phyloP scores from a whole-genome alignment of 1,284 basidiomycete genomes.

The Rhodotorula sp. region DNA sequence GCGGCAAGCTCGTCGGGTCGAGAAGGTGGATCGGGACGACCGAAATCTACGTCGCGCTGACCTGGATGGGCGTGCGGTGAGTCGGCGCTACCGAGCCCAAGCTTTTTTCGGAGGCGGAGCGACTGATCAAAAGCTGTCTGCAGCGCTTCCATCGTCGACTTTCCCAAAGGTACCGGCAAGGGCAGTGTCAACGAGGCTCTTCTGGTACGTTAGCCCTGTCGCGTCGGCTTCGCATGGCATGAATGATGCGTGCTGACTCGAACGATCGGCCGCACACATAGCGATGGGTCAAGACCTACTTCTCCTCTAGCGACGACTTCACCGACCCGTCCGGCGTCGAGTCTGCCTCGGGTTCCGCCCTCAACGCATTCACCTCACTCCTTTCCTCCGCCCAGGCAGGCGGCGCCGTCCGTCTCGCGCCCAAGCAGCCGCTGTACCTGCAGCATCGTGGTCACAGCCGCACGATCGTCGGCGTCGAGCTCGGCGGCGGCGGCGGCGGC shows the following conservation, averaged over 20 bases:
- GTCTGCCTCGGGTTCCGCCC: too few relatives aligned
- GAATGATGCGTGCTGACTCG: too few relatives aligned
- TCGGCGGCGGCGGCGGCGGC: conserved; percentile 11
- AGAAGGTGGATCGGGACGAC: conserved; percentile 47
- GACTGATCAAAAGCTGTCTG: too few relatives aligned
- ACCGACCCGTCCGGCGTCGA: too few relatives aligned
- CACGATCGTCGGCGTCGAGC: conserved; percentile 46
- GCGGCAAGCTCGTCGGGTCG: conserved; percentile 36
- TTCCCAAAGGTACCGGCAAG: conserved; percentile 30
- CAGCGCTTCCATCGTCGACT: conserved; percentile 44
- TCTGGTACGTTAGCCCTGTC: too few relatives aligned
- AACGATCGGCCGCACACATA: too few relatives aligned
- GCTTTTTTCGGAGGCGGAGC: too few relatives aligned
- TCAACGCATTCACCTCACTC: neutral
- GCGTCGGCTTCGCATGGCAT: too few relatives aligned
- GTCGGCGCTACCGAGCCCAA: neutral
- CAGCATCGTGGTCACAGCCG: conserved; percentile 47
- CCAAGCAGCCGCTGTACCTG: conserved; percentile 44
- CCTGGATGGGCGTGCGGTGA: conserved; percentile 43
- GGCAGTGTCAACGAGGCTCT: conserved; percentile 28
- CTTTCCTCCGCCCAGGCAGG: neutral
- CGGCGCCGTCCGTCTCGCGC: neutral
- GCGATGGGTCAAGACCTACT: too few relatives aligned
- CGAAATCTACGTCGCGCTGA: conserved; percentile 45
- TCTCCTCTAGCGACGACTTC: too few relatives aligned